phyloP scores from a whole-genome alignment of 2,329 filamentous ascomycete species.

The Apiospora phragmitis region DNA sequence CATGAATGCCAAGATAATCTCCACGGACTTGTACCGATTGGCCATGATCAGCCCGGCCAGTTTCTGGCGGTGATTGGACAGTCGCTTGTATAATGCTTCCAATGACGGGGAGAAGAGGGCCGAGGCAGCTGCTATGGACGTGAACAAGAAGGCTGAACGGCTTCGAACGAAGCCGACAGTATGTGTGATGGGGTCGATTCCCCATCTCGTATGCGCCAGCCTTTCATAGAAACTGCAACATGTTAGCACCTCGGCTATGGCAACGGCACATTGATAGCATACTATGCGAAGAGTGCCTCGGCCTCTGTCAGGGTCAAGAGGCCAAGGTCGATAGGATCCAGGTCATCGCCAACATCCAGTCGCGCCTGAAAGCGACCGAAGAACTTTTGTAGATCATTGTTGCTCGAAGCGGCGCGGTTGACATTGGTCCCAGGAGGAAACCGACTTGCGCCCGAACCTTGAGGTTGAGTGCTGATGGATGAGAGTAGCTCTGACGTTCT shows the following conservation, averaged over 20 bases:
- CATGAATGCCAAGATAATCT: conserved; percentile 75
- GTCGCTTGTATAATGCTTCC: conserved; percentile 62
- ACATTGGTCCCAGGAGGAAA: conserved; percentile 21
- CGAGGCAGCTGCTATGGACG: conserved; percentile 68
- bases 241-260: conserved; percentile 7
- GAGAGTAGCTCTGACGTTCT: conserved; percentile 66
- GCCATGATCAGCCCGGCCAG: conserved; percentile 64
- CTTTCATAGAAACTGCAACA: conserved; percentile 63
- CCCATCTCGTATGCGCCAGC: conserved; percentile 73
- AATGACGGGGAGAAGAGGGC: conserved; percentile 67
- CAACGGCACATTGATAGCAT: conserved; percentile 30
- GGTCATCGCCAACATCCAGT: conserved; percentile 61
- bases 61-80: conserved; percentile 63
- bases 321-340: conserved; percentile 70
- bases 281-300: conserved; percentile 65
- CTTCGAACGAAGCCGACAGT: conserved; percentile 65
- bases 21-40: conserved; percentile 66
- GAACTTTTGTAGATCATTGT: conserved; percentile 60
- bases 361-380: conserved; percentile 66
- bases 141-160: conserved; percentile 70
- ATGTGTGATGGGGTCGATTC: conserved; percentile 67
- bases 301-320: conserved; percentile 68
- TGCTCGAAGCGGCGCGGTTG: conserved; percentile 36
- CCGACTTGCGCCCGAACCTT: conserved; percentile 18
- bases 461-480: conserved; percentile 30